Evolutionary conservation across 1,284 basidiomycete species (phyloP).

Genomic region (Irpex lacteus): DNA sequence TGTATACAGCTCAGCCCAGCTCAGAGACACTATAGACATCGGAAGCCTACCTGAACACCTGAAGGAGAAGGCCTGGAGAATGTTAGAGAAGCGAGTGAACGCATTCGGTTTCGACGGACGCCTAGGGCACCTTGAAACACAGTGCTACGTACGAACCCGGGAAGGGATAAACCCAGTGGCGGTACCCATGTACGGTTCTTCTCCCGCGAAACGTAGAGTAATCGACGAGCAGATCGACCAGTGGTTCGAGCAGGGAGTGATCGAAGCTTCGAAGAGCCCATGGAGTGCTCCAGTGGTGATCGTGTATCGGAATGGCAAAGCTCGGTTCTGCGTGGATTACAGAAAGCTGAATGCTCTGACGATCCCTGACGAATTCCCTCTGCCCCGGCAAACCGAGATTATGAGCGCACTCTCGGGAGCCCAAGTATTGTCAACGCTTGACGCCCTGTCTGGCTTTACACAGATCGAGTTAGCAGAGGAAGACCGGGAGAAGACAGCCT

Average conservation of each 20-base stretch:
- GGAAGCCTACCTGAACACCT: constrained; percentile 3
- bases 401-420: constrained; percentile 32
- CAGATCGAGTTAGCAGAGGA: constrained; percentile 32
- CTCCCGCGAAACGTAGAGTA: constrained; percentile 30
- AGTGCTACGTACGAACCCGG: not conserved
- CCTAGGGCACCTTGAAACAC: not conserved
- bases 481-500: constrained; percentile 36
- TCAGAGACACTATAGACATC: constrained; percentile 5
- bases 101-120: not conserved
- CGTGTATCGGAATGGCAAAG: constrained; percentile 32
- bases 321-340: constrained; percentile 15
- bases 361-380: constrained; percentile 40
- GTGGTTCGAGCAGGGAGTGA: constrained; percentile 30
- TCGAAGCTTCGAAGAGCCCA: constrained; percentile 32
- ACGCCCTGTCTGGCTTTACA: constrained; percentile 40
- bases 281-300: constrained; percentile 34
- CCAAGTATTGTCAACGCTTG: constrained; percentile 33
- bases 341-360: constrained; percentile 29
- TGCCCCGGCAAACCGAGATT: constrained; percentile 38
- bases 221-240: constrained; percentile 31
- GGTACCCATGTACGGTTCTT: constrained; percentile 24
- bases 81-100: not conserved
- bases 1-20: too few relatives aligned
- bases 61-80: not conserved
- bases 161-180: constrained; percentile 18